phyloP scores from a whole-genome alignment of 345 rosid genomes.

The Orychophragmus violaceus region DNA sequence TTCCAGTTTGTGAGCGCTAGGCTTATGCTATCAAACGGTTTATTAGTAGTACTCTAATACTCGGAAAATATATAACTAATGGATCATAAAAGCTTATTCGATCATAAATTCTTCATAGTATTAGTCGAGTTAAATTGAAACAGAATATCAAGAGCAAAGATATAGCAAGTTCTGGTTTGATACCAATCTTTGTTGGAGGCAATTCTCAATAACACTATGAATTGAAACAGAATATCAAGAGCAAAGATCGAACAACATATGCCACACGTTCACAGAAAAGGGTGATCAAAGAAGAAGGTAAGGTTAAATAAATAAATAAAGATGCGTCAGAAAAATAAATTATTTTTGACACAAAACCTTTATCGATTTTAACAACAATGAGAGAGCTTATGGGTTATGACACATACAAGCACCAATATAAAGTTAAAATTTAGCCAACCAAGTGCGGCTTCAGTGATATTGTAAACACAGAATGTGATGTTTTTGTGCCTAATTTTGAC shows the following conservation, averaged over 20 bases:
- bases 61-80: background rate
- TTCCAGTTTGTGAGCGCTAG: constrained; percentile 19
- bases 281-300: background rate
- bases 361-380: too few relatives aligned
- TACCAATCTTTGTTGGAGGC: background rate
- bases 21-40: background rate
- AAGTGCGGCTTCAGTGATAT: too few relatives aligned
- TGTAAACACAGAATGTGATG: too few relatives aligned
- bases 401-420: too few relatives aligned
- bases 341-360: too few relatives aligned
- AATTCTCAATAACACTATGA: background rate
- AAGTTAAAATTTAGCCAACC: too few relatives aligned
- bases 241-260: background rate
- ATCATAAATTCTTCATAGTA: too few relatives aligned
- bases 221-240: background rate
- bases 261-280: background rate
- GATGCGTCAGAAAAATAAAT: background rate
- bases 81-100: background rate
- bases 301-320: background rate
- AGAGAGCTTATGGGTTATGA: too few relatives aligned
- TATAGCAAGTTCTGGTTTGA: background rate
- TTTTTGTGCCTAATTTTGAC: too few relatives aligned
- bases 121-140: too few relatives aligned
- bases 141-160: too few relatives aligned
- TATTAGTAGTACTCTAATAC: background rate